These are phyloP conservation scores for Ophiostoma piceae DNA, from an alignment of 2,329 filamentous ascomycete species.

Conservation along the genomic window DNA sequence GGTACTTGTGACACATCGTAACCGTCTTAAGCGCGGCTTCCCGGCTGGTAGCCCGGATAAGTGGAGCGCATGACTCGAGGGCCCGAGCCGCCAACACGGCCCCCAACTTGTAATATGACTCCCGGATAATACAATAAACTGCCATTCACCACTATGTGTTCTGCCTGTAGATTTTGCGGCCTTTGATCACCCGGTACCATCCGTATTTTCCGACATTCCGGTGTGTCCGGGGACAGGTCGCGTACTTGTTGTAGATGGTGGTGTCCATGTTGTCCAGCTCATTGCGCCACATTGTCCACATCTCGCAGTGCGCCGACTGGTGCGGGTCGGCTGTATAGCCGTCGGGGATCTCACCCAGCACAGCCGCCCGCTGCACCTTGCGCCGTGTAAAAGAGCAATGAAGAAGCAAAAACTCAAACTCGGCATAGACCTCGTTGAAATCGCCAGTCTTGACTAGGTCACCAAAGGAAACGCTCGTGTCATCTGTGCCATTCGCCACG, in stretches of 20 bases:
- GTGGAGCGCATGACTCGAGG: not conserved
- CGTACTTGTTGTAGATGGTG: constrained; percentile 22
- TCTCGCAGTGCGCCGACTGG: constrained; percentile 23
- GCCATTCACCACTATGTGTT: not conserved
- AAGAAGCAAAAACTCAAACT: constrained; percentile 15
- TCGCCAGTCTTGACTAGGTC: constrained; percentile 18
- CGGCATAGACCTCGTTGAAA: constrained; percentile 18
- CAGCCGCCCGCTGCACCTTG: constrained; percentile 18
- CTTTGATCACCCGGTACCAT: constrained; percentile 22
- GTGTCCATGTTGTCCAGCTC: constrained; percentile 13
- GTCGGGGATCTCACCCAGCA: constrained; percentile 19
- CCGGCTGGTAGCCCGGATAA: not conserved
- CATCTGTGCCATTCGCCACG: not conserved
- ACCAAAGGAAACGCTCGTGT: not conserved
- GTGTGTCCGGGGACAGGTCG: constrained; percentile 11
- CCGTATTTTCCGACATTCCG: constrained; percentile 19
- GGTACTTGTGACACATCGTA: not conserved
- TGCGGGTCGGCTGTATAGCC: constrained; percentile 22
- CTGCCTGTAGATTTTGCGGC: constrained; percentile 19
- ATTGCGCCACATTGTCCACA: constrained; percentile 16
- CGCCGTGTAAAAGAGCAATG: constrained; percentile 21
- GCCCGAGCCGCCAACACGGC: not conserved
- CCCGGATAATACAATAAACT: not conserved
- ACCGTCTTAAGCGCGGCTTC: not conserved
- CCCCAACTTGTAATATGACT: not conserved